phyloP scores from a whole-genome alignment of 805 yeast species.

The Soucietia sequanensis region DNA sequence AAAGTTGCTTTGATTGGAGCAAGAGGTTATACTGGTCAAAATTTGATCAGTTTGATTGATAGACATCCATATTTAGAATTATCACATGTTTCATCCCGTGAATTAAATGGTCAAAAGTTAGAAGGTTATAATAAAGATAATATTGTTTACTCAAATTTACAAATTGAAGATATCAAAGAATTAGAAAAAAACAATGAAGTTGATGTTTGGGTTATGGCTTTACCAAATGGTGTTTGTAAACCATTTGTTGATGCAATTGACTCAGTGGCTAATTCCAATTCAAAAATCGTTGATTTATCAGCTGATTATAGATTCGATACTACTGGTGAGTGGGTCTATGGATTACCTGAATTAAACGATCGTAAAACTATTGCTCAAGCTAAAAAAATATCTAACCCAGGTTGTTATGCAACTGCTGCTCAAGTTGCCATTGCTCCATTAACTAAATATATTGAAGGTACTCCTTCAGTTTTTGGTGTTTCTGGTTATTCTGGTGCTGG shows the following conservation, averaged over 20 bases:
- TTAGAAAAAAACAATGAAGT: slow-evolving; percentile 76
- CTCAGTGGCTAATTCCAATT: slow-evolving; percentile 57
- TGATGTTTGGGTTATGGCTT: slow-evolving; percentile 99
- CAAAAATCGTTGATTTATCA: slow-evolving; percentile 86
- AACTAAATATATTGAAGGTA: slow-evolving; percentile 61
- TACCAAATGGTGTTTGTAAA: slow-evolving; percentile 95
- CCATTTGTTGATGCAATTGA: slow-evolving; percentile 83
- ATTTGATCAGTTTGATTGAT: slow-evolving; percentile 82
- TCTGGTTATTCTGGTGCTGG: slow-evolving; percentile 99
- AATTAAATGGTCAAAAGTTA: slow-evolving; percentile 81
- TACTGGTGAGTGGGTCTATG: slow-evolving; percentile 87
- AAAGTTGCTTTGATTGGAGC: slow-evolving; percentile 96
- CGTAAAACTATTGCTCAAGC: slow-evolving; percentile 69
- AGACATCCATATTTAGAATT: slow-evolving; percentile 84
- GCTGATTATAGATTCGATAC: slow-evolving; percentile 96
- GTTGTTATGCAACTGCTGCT: slow-evolving; percentile 99
- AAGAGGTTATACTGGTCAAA: slow-evolving; percentile 96
- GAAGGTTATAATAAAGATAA: slow-evolving; percentile 83
- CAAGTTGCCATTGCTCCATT: slow-evolving; percentile 87
- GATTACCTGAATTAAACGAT: slow-evolving; percentile 86
- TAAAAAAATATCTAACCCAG: slow-evolving; percentile 89
- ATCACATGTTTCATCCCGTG: slow-evolving; percentile 94
- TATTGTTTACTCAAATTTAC: slow-evolving; percentile 80
- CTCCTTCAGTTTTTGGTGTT: slow-evolving; percentile 89
- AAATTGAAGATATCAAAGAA: slow-evolving; percentile 77